A percentile compares a stretch with the other conserved stretches of the same genome.
Evolutionary conservation across 2,329 filamentous ascomycete species (phyloP).

Genomic region (Exophiala sp.): DNA sequence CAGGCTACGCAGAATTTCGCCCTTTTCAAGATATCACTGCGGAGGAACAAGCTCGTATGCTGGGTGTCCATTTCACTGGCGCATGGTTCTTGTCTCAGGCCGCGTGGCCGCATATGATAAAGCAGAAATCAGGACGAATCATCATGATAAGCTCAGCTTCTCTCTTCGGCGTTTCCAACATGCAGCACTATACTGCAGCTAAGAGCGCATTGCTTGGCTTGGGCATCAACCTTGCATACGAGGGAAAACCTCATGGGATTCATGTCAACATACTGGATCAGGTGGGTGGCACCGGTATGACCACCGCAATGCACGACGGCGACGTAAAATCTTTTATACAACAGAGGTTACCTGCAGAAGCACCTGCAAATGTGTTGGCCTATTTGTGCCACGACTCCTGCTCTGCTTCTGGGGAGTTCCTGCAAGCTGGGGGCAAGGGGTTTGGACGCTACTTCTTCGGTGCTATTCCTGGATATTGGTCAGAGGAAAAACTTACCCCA

Average conservation of each 20-base stretch:
- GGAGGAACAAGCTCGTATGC: neutral
- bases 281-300: too few species aligned
- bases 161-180: conserved; percentile 89
- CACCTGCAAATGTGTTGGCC: too few species aligned
- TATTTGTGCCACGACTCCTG: too few species aligned
- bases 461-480: too few species aligned
- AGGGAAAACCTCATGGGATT: conserved; percentile 96
- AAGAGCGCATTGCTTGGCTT: conserved; percentile 94
- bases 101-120: conserved; percentile 94
- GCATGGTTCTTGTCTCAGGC: conserved; percentile 91
- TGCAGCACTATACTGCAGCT: conserved; percentile 92
- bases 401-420: too few species aligned
- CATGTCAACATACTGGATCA: conserved; percentile 77
- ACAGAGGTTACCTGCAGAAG: too few species aligned
- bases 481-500: too few species aligned
- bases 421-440: too few species aligned
- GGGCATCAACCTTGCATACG: conserved; percentile 94
- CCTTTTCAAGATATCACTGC: neutral
- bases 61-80: conserved; percentile 85
- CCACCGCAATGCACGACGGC: too few species aligned
- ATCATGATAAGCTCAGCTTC: conserved; percentile 87
- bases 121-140: conserved; percentile 94
- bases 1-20: neutral
- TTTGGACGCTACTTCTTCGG: too few species aligned
- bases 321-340: too few species aligned